Evolutionary conservation across 176 grass and related monocot genomes (phyloP).

Genomic region (Triticum timopheevii): DNA sequence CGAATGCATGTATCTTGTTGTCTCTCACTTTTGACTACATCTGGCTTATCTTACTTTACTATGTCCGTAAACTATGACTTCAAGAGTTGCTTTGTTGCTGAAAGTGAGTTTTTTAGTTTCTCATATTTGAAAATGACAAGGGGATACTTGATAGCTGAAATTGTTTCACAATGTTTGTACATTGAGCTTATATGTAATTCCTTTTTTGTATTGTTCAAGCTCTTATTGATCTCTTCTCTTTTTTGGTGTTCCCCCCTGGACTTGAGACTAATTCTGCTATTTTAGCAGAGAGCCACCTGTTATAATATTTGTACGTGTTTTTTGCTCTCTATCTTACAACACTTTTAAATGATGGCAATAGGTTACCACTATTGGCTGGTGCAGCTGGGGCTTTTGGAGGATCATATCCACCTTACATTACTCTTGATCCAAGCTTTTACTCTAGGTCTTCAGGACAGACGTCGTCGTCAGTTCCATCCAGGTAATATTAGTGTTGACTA

Average conservation of each 20-base stretch:
- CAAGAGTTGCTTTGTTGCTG: background rate
- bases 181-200: background rate
- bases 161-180: background rate
- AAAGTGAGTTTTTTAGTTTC: background rate
- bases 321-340: background rate
- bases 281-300: background rate
- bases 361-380: conserved; percentile 81
- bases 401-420: conserved; percentile 83
- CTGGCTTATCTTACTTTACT: background rate
- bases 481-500: conserved; percentile 34
- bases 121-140: background rate
- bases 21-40: conserved; percentile 1
- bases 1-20: conserved; percentile 13
- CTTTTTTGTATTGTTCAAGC: background rate
- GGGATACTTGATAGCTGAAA: conserved; percentile 6
- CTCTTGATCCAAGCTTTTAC: conserved; percentile 81
- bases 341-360: conserved; percentile 36
- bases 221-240: background rate
- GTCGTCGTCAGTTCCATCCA: conserved; percentile 54
- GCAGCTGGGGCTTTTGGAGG: conserved; percentile 63
- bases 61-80: background rate
- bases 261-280: background rate
- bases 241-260: background rate
- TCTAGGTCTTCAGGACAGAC: conserved; percentile 61
- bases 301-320: conserved; percentile 20